Base-by-base conservation (phyloP, 495 filamentous ascomycete species). In the Cetradonia linearis region DNA sequence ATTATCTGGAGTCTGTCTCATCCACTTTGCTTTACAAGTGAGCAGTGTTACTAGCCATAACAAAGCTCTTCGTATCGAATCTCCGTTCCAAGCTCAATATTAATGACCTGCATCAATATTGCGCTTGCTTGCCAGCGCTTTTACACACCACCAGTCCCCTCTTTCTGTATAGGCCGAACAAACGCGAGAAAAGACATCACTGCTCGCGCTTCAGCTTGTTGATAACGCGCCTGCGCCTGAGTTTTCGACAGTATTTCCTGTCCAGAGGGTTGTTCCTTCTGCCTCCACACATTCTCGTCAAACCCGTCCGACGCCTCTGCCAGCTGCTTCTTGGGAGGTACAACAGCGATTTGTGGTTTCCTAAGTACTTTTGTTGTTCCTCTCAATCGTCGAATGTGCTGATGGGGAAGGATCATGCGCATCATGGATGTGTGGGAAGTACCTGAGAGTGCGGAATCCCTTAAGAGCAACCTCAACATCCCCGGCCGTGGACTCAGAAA, bases 401-500 rank as follows among this genome's bases (percentile, higher is more conserved):
- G 50, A n/a, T 34, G 20, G 50, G 50, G 18, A 14, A 46, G 25
- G n/a, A 10, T 25, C 42, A 25, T 25, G 42, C 42, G 42, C n/a
- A 46, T 46, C 13, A 46, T 46, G 42, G 42, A 25, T 10, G 25
- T 10, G 7, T 33, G 46, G 46, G 33, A 40, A 25, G 33, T 30
- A n/a, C 46, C 23, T 30, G 20, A 31, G n/a, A 54, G 0, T 54
- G 50, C 31, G 10, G 16, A 54, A 34, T 54, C 31, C 6, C 50
- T 54, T 6, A 36, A 54, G 13, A 59, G 34, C 13, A 10, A 52
- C 46, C 7, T 38, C 20, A 48, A 49, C 14, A 8, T 38, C 46
- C 31, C 33, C 27, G 56, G 56, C 30, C 33, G 56, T 36, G 56
- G 33, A 28, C 57, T 59, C 28, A 46, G 57, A 27, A 16, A 50